A percentile compares a stretch with the other conserved stretches of the same genome.
These are phyloP conservation scores for Tricholoma terreum DNA, from an alignment of 768 basidiomycete species.

Conservation along the genomic window DNA sequence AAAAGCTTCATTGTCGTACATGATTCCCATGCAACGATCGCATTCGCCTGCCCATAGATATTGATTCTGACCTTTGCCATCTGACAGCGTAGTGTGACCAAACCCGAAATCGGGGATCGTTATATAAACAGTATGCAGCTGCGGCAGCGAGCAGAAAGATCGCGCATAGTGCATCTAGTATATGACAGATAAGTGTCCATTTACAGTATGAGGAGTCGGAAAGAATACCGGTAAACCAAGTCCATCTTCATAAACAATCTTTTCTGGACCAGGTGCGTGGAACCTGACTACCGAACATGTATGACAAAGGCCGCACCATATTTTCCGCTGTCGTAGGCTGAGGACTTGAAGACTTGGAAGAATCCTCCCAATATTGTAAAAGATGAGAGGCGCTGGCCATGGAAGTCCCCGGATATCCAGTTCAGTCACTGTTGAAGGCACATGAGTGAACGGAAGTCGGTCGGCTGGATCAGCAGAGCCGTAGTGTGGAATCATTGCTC, in stretches of 20 bases:
- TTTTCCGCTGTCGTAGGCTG: conserved; percentile 22
- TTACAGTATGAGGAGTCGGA: neutral
- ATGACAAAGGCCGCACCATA: conserved; percentile 37
- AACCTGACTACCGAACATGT: conserved; percentile 28
- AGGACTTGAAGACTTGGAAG: conserved; percentile 24
- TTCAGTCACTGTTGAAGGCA: conserved; percentile 21
- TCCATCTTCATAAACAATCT: conserved; percentile 29
- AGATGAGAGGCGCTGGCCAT: conserved; percentile 30
- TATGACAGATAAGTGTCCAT: neutral
- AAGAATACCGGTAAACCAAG: conserved; percentile 32
- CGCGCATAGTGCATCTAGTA: conserved; percentile 33
- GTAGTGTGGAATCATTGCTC: conserved; percentile 11
- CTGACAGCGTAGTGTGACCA: conserved; percentile 16
- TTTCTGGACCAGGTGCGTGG: conserved; percentile 19
- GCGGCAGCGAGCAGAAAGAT: conserved; percentile 16
- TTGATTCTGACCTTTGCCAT: conserved; percentile 14
- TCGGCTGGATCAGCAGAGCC: conserved; percentile 12
- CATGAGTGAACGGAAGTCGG: conserved; percentile 23
- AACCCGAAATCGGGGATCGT: conserved; percentile 25
- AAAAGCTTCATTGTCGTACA: conserved; percentile 32
- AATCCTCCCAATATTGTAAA: conserved; percentile 18
- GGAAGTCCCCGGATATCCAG: conserved; percentile 29
- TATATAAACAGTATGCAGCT: conserved; percentile 30
- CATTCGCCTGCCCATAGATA: conserved; percentile 38
- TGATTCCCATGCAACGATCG: conserved; percentile 32